A percentile compares a stretch with the other conserved stretches of the same genome.
phyloP scores from a whole-genome alignment of 2,329 filamentous ascomycete species.

The Elsinoe fawcettii region DNA sequence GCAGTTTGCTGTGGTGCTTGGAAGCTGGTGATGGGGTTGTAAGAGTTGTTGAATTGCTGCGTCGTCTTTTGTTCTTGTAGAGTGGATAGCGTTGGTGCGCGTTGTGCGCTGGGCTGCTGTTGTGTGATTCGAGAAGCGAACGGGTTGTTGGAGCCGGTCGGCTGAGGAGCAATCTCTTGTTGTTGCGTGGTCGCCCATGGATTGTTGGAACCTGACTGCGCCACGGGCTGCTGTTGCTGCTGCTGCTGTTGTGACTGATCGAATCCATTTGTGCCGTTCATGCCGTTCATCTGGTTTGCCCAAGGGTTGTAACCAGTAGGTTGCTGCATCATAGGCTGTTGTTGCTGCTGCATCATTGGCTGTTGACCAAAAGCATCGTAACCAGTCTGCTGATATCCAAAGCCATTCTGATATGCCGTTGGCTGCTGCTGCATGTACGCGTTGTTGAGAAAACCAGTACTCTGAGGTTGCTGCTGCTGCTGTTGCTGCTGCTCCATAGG shows the following conservation, averaged over 20 bases:
- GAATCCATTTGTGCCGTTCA: slow-evolving; percentile 48
- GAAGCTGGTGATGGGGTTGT: slow-evolving; percentile 31
- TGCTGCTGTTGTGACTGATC: slow-evolving; percentile 45
- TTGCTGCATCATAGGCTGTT: slow-evolving; percentile 49
- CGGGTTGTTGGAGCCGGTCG: slow-evolving; percentile 95
- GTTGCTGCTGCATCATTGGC: slow-evolving; percentile 37
- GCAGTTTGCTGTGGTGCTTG: slow-evolving; percentile 40
- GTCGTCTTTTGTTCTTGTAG: slow-evolving; percentile 80
- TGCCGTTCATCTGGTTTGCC: slow-evolving; percentile 28
- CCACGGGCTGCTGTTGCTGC: slow-evolving; percentile 52
- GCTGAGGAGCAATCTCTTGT: slow-evolving; percentile 66
- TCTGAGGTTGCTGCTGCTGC: slow-evolving; percentile 51
- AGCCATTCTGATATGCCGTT: slow-evolving; percentile 63
- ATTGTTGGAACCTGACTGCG: slow-evolving; percentile 82
- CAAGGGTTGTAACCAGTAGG: slow-evolving; percentile 49
- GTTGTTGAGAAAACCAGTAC: slow-evolving; percentile 59
- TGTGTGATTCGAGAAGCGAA: slow-evolving; percentile 68
- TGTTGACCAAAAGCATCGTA: slow-evolving; percentile 48
- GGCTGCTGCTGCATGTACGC: slow-evolving; percentile 54
- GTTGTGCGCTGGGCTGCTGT: slow-evolving; percentile 46
- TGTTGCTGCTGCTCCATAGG: slow-evolving; percentile 74
- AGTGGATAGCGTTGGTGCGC: slow-evolving; percentile 63
- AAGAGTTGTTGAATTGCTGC: slow-evolving; percentile 49
- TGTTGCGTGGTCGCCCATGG: slow-evolving; percentile 61
- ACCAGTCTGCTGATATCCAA: slow-evolving; percentile 59